Evolutionary conservation across 305 asterid species (phyloP), one percentile per base, ranked within the genome.

Genomic region (Fraxinus sp.): DNA sequence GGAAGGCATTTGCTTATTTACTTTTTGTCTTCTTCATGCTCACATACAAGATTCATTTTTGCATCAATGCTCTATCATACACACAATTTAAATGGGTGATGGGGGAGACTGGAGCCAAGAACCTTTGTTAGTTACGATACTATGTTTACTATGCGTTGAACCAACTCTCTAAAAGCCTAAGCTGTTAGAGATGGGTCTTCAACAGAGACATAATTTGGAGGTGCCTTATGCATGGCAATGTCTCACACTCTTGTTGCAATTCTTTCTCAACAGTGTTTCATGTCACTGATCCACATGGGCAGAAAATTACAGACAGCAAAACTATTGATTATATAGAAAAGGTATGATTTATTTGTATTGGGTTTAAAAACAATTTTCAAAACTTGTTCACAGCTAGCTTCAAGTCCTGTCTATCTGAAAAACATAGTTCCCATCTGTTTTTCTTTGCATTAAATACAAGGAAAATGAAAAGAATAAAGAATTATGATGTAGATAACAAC

Each of bases 251-350:
- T 55, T 14, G 3, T 59, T 76, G 81, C 72, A 77, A 59, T 83
- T 80, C n/a, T 85, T 86, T 87, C 82, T 84, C 26, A 75, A 80
- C 94, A 95, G 99, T 92, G 46, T 95, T 93, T 85, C 98, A 95
- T 83, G 98, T 95, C 86, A 95, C 97, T 57, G 98, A 95, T 89
- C 96, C 93, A 78, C 94, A 92, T 59, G 99, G 99, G 73, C 88
- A 89, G 74, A 93, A 95, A 87, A 90, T 95, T 83, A 86, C 87
- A 59, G 99, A 95, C 87, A 81, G 68, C 80, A 88, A 81, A 84
- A 92, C 97, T 26, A 91, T 92, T 68, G 97, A 92, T 52, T 87
- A 90, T 89, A 93, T 95, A 77, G 97, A 95, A 86, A 94, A 93
- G 96, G 99, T 95, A 83, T 62, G 79, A 74, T 26, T 79, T 76